phyloP scores from a whole-genome alignment of 345 rosid genomes.

The Psidium guajava region DNA sequence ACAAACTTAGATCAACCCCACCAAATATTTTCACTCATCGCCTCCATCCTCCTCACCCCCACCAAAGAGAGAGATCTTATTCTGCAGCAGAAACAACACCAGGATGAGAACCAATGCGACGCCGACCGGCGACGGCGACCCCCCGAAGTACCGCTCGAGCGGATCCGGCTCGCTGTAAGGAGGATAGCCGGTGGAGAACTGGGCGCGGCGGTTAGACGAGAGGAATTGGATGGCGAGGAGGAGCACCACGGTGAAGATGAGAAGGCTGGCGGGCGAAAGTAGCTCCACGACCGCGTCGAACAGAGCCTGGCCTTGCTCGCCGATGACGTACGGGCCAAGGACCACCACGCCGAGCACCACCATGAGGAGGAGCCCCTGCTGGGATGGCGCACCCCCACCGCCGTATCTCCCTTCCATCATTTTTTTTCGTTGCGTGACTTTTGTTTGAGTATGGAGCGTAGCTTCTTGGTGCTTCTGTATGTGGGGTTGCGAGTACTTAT shows the following conservation, averaged over 20 bases:
- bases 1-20: background rate
- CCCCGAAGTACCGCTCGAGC: background rate
- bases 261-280: conserved; percentile 7
- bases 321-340: conserved; percentile 2
- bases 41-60: background rate
- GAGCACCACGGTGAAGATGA: conserved; percentile 3
- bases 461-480: background rate
- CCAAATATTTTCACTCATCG: background rate
- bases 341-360: conserved; percentile 4
- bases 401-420: conserved; percentile 3
- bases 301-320: conserved; percentile 5
- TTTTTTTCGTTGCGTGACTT: background rate
- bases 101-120: conserved; percentile 7
- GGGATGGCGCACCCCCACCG: background rate
- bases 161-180: background rate
- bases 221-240: conserved; percentile 11
- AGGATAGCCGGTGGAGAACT: background rate
- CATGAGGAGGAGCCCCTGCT: conserved; percentile 4
- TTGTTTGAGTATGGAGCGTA: background rate
- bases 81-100: conserved; percentile 5
- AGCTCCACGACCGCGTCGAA: conserved; percentile 3
- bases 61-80: conserved; percentile 7
- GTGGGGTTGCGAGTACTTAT: background rate
- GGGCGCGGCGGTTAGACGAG: conserved; percentile 1
- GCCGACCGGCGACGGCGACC: conserved; percentile 3